Base-by-base conservation (phyloP, 108 stramenopile species). In the Nitzschia sp. region DNA sequence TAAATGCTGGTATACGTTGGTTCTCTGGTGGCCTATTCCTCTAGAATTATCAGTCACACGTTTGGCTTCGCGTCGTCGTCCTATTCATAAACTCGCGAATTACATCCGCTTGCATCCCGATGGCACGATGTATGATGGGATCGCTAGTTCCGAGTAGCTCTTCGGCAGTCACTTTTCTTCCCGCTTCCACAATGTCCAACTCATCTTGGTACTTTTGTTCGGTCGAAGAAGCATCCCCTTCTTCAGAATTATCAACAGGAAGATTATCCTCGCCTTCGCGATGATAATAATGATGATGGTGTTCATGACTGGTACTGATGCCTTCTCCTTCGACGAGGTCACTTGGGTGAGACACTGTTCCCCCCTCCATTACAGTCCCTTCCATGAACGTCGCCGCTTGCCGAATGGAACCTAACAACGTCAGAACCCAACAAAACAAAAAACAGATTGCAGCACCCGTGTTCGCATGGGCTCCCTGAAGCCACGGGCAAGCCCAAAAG, bases 381-480 rank as follows among this genome's bases (percentile, higher is more conserved):
- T 15, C 17, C 17, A 17, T 48, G 5, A 48, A 17, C 17, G 43
- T 43, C 12, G 46, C 17, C 17, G 46, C 17, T 48, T 17, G n/a
- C 17, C 3, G 14, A 15, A 48, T 48, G 46, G 46, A 62, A 19
- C 43, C 61, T 20, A 41, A 62, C 43, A 62, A 3, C 3, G 17
- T 44, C 41, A 62, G 24, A 10, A 62, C 22, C 61, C 61, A 62
- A 46, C 61, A 62, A 7, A 62, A 20, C 8, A 62, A 38, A 62
- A 40, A 62, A 21, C 42, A 62, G 7, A 37, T 40, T 20, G 61
- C 61, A 26, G 61, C 61, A 43, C 61, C 43, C 21, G 61, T 42
- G 43, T 39, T 62, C 21, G 61, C 61, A 62, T 62, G 61, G 43
- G 61, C 61, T 6, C 61, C 61, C 44, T 62, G 61, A 8, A 62